Percentiles rank a stretch among this genome's conserved stretches.
phyloP scores from a whole-genome alignment of 2,329 filamentous ascomycete species.

The Grosmannia huntii region DNA sequence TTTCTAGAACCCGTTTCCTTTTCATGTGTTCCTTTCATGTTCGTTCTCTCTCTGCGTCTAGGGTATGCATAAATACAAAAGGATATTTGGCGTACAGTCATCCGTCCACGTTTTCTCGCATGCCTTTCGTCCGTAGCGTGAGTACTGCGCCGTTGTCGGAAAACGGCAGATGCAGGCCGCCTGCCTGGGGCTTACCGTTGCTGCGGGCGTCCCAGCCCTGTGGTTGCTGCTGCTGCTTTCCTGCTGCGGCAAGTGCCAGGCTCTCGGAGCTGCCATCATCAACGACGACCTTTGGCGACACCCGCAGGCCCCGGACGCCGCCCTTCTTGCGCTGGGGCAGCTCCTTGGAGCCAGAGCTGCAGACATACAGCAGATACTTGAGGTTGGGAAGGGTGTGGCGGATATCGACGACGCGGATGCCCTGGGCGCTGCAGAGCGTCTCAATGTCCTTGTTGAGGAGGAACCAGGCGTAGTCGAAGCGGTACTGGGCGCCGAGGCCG shows the following conservation, averaged over 20 bases:
- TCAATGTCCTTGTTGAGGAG: constrained; percentile 96
- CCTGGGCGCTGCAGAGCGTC: constrained; percentile 48
- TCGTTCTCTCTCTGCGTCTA: no score
- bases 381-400: constrained; percentile 86
- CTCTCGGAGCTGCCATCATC: background rate
- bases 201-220: background rate
- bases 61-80: no score
- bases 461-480: constrained; percentile 94
- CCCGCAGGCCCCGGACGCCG: constrained; percentile 41
- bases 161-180: constrained; percentile 28
- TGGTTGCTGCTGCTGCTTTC: background rate
- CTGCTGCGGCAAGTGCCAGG: background rate
- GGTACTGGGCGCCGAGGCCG: constrained; percentile 61
- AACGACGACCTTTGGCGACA: background rate
- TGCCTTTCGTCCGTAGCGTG: constrained; percentile 41
- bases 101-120: constrained; percentile 30
- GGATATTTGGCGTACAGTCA: background rate
- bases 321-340: constrained; percentile 49
- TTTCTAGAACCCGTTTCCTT: no score
- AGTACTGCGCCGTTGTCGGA: constrained; percentile 31
- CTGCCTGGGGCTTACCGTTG: background rate
- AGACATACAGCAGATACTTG: constrained; percentile 83
- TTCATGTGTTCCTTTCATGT: no score
- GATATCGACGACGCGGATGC: constrained; percentile 74
- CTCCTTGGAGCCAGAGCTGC: constrained; percentile 62